Conservation (phyloP, 139 green algal genomes). For the Astrephomene gubernaculifera region DNA sequence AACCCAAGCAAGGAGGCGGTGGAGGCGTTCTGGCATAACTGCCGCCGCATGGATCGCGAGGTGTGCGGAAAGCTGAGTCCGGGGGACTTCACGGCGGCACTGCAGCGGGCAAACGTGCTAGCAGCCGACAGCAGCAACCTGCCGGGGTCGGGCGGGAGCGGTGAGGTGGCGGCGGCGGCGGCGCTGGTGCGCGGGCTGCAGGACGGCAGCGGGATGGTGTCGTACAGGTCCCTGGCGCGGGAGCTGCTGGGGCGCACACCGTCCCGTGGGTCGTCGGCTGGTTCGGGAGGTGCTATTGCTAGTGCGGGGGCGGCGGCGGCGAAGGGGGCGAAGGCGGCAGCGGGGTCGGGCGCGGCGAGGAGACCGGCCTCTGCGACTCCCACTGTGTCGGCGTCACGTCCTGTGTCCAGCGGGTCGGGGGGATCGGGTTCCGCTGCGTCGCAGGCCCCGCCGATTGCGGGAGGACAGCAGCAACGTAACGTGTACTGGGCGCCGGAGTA, state of each 20-base stretch:
- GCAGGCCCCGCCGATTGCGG: no score
- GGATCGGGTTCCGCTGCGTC: no score
- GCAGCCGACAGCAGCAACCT: neutral
- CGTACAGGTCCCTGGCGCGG: conserved; percentile 10
- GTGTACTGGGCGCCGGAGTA: neutral
- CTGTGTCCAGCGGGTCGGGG: no score
- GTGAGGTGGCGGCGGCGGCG: neutral
- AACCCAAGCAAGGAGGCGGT: conserved; percentile 8
- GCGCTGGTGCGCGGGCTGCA: conserved; percentile 28
- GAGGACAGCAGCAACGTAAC: neutral
- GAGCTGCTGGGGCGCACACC: neutral
- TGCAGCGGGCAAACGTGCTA: conserved; percentile 2
- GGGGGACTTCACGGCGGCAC: conserved; percentile 20
- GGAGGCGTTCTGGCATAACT: conserved; percentile 24
- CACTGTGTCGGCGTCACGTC: no score
- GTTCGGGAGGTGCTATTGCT: no score
- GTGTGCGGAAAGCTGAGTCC: conserved; percentile 32
- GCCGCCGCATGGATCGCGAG: conserved; percentile 35
- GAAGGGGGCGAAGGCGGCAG: neutral
- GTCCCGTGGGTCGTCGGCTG: neutral
- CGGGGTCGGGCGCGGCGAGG: no score
- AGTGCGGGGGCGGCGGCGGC: neutral
- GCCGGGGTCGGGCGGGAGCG: neutral
- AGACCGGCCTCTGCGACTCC: no score
- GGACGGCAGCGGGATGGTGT: conserved; percentile 29